Conservation (phyloP, 192 early-diverging fungal species). For the Podila verticillata region DNA sequence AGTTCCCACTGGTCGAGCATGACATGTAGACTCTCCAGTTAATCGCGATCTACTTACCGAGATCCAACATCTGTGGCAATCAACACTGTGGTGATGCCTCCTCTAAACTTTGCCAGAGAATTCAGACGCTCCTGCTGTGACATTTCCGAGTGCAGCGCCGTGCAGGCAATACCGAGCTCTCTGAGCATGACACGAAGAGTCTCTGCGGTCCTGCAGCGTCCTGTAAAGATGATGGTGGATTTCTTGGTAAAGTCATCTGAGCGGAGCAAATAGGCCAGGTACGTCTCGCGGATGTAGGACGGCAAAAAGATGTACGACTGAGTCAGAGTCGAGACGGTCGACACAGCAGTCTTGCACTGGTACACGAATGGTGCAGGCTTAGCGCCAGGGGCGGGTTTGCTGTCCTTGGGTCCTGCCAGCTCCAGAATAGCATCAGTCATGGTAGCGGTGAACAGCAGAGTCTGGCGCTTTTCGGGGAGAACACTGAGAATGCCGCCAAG, state of each 20-base stretch:
- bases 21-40: too few relatives aligned
- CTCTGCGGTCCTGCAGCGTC: constrained; percentile 87
- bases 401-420: constrained; percentile 58
- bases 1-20: too few relatives aligned
- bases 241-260: constrained; percentile 74
- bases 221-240: constrained; percentile 94
- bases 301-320: constrained; percentile 95
- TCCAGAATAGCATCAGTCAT: constrained; percentile 91
- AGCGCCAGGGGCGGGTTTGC: constrained; percentile 7
- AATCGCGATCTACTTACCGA: constrained; percentile 68
- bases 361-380: constrained; percentile 61
- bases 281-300: constrained; percentile 88
- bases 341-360: constrained; percentile 58
- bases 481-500: constrained; percentile 79
- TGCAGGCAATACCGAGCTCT: constrained; percentile 90
- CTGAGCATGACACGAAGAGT: constrained; percentile 85
- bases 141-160: constrained; percentile 95
- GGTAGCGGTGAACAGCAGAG: constrained; percentile 96
- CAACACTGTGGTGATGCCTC: constrained; percentile 86
- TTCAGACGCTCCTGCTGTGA: constrained; percentile 89
- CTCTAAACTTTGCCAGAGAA: constrained; percentile 93
- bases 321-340: constrained; percentile 86
- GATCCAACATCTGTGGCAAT: constrained; percentile 98
- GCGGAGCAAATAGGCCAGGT: constrained; percentile 84
- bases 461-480: constrained; percentile 88